Base-by-base conservation (phyloP, 1,284 basidiomycete genomes). In the Irpex rosettiformis region DNA sequence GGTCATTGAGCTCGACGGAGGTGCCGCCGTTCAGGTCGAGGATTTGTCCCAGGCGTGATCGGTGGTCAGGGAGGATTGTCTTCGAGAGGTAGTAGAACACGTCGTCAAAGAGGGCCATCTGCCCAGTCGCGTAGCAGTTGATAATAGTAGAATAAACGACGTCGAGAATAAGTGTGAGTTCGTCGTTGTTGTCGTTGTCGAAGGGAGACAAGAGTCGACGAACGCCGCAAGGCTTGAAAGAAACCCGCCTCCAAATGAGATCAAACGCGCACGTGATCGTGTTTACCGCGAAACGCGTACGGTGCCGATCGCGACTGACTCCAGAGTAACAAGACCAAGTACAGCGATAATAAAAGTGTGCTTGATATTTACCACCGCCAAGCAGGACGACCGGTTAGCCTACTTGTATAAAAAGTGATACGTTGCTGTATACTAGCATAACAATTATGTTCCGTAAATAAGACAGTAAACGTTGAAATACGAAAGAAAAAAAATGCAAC, bases 61-160 rank as follows among this genome's bases (percentile, higher is more conserved):
- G 64, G 25, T 60, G 55, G 3, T 58, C 52, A 16, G 54, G 51
- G 2, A 62, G 59, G 1, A 70, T 51, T 2, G 69, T 65, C 25
- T 60, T 57, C 3, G 70, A 69, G 37, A 70, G 59, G 56, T 63
- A 66, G 58, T 67, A 71, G 58, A 45, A 55, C 13, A 71, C 66
- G 28, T 57, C 61, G 4, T 57, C 29, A 43, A 71, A 69, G 21
- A 66, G 33, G 3, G 43, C 18, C 43, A 47, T 47, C 33, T 7
- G 33, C 33, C 6, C 16, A 37, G 43, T 21, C 43, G 43, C n/a
- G 22, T 47, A 18, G n/a, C 10, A 24, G 10, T 18, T 24, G n/a
- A 47, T 18, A 21, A 21, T 3, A 10, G 43, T 47, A 24, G 22
- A 37, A 16, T 37, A 16, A 37, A 6, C 33, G 33, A 7, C 16